Conservation (phyloP, 2,329 filamentous ascomycete genomes). For the Ustilaginoidea virens region DNA sequence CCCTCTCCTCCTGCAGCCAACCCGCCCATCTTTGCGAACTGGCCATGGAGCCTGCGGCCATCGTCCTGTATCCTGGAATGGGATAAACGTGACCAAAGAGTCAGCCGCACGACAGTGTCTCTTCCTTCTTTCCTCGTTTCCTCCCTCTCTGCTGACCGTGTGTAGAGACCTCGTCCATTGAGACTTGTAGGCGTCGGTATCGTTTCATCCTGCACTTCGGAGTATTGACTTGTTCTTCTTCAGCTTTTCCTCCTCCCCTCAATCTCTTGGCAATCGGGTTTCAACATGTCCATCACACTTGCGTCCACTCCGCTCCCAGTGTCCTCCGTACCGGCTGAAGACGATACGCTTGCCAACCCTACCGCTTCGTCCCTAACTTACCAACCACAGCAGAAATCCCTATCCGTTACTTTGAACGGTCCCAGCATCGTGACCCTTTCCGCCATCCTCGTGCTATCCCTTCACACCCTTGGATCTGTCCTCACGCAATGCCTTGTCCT, state of each 20-base stretch:
- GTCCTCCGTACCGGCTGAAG: not conserved
- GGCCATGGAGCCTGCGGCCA: too few relatives aligned
- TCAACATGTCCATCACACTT: conserved; percentile 3
- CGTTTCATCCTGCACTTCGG: not conserved
- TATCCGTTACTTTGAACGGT: conserved; percentile 38
- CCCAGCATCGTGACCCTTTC: conserved; percentile 29
- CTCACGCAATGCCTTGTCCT: conserved; percentile 33
- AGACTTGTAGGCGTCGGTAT: not conserved
- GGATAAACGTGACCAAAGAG: too few relatives aligned
- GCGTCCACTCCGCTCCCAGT: not conserved
- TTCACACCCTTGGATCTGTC: conserved; percentile 34
- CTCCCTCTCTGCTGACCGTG: not conserved
- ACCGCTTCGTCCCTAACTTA: conserved; percentile 1
- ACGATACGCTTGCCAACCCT: not conserved
- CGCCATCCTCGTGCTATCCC: conserved; percentile 30
- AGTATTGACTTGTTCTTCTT: not conserved
- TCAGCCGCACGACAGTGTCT: not conserved
- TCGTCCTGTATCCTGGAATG: too few relatives aligned
- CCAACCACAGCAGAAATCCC: conserved; percentile 29
- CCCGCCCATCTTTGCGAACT: too few relatives aligned
- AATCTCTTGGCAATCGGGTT: not conserved
- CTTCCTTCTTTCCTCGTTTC: not conserved
- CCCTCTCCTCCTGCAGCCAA: too few relatives aligned
- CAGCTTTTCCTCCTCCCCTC: too few relatives aligned
- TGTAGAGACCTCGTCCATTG: conserved; percentile 1